Evolutionary conservation across 2,329 filamentous ascomycete genomes (phyloP).

Genomic region (Lasiodiplodia gonubiensis): DNA sequence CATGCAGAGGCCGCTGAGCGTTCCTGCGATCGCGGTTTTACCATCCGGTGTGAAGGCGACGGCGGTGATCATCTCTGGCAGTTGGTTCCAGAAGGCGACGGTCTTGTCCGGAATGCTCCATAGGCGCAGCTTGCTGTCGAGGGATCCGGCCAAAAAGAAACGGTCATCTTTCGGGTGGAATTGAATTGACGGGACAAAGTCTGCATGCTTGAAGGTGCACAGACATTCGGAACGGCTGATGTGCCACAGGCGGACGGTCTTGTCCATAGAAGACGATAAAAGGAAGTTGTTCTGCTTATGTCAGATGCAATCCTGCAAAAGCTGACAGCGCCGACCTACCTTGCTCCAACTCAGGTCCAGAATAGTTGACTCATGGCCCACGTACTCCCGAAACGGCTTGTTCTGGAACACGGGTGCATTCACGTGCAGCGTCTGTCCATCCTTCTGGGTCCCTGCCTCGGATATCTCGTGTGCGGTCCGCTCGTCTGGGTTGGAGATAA

Average conservation of each 20-base stretch:
- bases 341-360: slow-evolving; percentile 98
- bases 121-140: slow-evolving; percentile 84
- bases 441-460: slow-evolving; percentile 59
- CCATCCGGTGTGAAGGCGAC: slow-evolving; percentile 94
- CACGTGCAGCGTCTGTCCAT: slow-evolving; percentile 65
- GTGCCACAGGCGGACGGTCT: slow-evolving; percentile 95
- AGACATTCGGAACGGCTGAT: slow-evolving; percentile 82
- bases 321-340: slow-evolving; percentile 44
- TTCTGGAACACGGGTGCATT: slow-evolving; percentile 89
- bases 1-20: slow-evolving; percentile 81
- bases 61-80: slow-evolving; percentile 89
- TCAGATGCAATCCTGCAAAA: not conserved
- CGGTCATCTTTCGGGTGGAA: slow-evolving; percentile 95
- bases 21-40: slow-evolving; percentile 85
- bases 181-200: slow-evolving; percentile 91
- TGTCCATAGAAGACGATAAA: slow-evolving; percentile 96
- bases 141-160: slow-evolving; percentile 92
- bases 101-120: slow-evolving; percentile 98
- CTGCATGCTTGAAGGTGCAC: slow-evolving; percentile 91
- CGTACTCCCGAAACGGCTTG: slow-evolving; percentile 78
- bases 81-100: slow-evolving; percentile 79
- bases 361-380: slow-evolving; percentile 83
- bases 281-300: slow-evolving; percentile 80
- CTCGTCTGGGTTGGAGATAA: slow-evolving; percentile 82
- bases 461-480: slow-evolving; percentile 75